Conservation (phyloP, 305 asterid genomes). For the Solanum aculeatissimum region DNA sequence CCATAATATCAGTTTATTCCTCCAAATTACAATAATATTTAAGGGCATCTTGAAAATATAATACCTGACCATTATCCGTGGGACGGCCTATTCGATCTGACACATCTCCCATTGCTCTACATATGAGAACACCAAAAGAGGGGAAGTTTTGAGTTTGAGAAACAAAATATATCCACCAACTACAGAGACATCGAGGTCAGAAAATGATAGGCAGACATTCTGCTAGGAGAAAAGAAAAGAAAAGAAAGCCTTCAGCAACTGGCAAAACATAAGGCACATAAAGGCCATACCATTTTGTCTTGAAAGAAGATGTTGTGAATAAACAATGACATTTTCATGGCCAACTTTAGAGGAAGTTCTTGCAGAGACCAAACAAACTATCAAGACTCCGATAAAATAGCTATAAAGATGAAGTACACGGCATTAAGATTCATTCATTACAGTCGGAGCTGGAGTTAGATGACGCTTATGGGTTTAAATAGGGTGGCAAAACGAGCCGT, state of each 20-base stretch:
- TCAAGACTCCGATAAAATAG: neutral
- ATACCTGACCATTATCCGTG: constrained; percentile 40
- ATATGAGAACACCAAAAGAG: constrained; percentile 11
- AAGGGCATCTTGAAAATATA: neutral
- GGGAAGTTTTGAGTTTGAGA: neutral
- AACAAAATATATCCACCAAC: neutral
- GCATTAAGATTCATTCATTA: neutral
- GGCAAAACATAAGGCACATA: neutral
- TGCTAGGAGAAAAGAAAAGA: neutral
- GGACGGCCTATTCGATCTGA: constrained; percentile 99
- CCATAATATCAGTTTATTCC: neutral
- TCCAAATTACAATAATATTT: neutral
- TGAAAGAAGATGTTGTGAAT: neutral
- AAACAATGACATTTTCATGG: neutral
- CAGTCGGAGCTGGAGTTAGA: too few relatives aligned
- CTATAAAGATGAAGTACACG: neutral
- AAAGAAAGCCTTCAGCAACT: neutral
- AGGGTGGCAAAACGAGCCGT: too few relatives aligned
- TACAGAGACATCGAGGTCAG: neutral
- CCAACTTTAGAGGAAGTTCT: neutral
- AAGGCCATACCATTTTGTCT: neutral
- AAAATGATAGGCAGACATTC: neutral
- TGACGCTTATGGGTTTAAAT: too few relatives aligned
- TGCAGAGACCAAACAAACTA: neutral
- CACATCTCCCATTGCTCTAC: constrained; percentile 98